Conservation (phyloP, 768 basidiomycete species). For the Boletus reticulatus region DNA sequence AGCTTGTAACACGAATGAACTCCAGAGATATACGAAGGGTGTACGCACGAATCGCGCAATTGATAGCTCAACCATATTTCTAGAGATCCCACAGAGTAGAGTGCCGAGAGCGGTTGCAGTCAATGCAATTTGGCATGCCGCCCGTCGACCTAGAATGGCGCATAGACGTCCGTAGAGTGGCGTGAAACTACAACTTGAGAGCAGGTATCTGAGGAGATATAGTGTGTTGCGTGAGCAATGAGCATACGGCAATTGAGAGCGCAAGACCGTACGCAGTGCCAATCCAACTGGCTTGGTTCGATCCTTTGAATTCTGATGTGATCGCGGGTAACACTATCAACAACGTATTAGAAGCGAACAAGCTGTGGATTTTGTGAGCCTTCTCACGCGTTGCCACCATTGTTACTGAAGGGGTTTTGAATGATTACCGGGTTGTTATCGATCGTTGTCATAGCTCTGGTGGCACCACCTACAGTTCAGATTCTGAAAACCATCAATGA, state of each 20-base stretch:
- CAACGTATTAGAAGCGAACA: background rate
- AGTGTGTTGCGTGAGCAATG: too few relatives aligned
- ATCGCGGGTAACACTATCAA: constrained; percentile 11
- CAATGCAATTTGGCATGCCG: constrained; percentile 64
- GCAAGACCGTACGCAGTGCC: constrained; percentile 17
- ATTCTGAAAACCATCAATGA: background rate
- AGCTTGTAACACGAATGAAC: background rate
- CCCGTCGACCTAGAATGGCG: constrained; percentile 67
- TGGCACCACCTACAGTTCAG: constrained; percentile 11
- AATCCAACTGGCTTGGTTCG: constrained; percentile 26
- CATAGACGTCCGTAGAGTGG: constrained; percentile 76
- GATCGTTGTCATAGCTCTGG: too few relatives aligned
- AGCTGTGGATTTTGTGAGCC: too few relatives aligned
- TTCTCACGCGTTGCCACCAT: constrained; percentile 23
- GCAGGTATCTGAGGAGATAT: constrained; percentile 43
- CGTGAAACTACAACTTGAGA: constrained; percentile 78
- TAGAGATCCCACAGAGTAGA: constrained; percentile 62
- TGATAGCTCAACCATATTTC: constrained; percentile 66
- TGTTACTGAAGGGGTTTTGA: constrained; percentile 8
- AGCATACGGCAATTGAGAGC: too few relatives aligned
- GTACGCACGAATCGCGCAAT: constrained; percentile 58
- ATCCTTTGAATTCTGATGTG: constrained; percentile 22
- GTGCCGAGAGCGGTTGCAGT: constrained; percentile 59
- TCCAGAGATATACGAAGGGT: background rate
- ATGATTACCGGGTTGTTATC: background rate